Evolutionary conservation across 2,329 filamentous ascomycete species (phyloP), one percentile per base, ranked within the genome.

Genomic region (Phaeoacremonium minimum): DNA sequence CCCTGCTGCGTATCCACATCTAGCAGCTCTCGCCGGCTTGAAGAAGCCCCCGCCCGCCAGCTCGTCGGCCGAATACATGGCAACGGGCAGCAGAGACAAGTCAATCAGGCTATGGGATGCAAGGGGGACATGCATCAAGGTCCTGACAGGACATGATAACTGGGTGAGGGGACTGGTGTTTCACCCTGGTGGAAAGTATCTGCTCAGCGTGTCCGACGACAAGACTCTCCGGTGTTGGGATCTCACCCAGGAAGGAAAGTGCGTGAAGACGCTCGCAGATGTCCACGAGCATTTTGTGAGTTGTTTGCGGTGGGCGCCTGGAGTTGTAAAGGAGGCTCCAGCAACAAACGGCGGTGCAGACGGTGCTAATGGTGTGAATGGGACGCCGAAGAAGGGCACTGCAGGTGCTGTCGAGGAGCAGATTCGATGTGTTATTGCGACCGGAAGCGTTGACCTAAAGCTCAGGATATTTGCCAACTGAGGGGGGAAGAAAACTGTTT

Each of bases 221-320:
- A 95, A 93, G 66, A 90, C 87, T 5, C 72, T 97, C 41, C 75
- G 90, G 37, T 96, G 90, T 67, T 97, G 91, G 91, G 91, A 97
- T 64, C 67, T 97, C 17, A 75, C 77, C 17, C 91, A 97, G 56
- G 89, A 95, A 57, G 87, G 87, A 29, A 90, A 89, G 53, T 91
- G 88, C 50, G 88, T 95, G 47, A 91, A 91, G 61, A 82, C 80
- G 1, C 66, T 97, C 13, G 71, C 74, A 26, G 86, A 88, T 44
- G 81, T 80, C 0, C 89, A 95, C 55, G 80, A 75, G 5, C 88
- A 89, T 55, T 96, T 97, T 52, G 78, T 96, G 33, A 89, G 79
- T 42, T 91, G 86, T 54, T 71, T 96, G 51, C 68, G 88, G 43
- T 97, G 91, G 90, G 91, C 89, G 3, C 90, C 90, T 0, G 79